These are phyloP conservation scores for Protomyces gravidus DNA, from an alignment of 1,139 yeast species.

Conservation along the genomic window DNA sequence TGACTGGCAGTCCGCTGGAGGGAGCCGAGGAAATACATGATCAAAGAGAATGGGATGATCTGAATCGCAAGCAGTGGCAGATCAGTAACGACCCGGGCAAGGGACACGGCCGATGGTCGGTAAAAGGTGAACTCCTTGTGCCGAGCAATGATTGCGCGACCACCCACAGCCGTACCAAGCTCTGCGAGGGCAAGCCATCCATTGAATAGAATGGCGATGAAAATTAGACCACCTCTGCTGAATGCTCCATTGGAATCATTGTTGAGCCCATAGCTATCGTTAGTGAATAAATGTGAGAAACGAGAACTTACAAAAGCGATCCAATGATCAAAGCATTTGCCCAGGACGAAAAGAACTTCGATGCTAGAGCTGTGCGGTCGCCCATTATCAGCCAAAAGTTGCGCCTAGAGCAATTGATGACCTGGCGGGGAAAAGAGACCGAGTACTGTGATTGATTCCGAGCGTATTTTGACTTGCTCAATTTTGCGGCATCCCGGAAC, in stretches of 20 bases:
- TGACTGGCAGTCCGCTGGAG: slow-evolving; percentile 64
- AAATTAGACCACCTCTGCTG: slow-evolving; percentile 63
- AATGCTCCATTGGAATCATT: slow-evolving; percentile 54
- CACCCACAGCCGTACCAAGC: slow-evolving; percentile 63
- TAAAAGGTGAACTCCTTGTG: slow-evolving; percentile 71
- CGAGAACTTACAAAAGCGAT: slow-evolving; percentile 62
- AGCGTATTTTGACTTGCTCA: slow-evolving; percentile 41
- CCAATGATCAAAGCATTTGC: slow-evolving; percentile 51
- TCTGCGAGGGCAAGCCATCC: slow-evolving; percentile 76
- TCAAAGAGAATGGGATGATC: slow-evolving; percentile 57
- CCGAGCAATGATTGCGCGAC: slow-evolving; percentile 74
- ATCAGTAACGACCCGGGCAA: slow-evolving; percentile 67
- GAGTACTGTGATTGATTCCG: slow-evolving; percentile 42
- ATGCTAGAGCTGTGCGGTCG: slow-evolving; percentile 20
- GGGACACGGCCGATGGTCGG: slow-evolving; percentile 73
- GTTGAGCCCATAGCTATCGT: slow-evolving; percentile 49
- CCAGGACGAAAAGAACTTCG: slow-evolving; percentile 48
- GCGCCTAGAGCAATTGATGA: slow-evolving; percentile 37
- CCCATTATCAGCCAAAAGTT: slow-evolving; percentile 27
- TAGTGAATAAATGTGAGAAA: slow-evolving; percentile 44
- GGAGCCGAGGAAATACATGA: slow-evolving; percentile 63
- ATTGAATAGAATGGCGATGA: slow-evolving; percentile 71
- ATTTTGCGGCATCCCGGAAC: slow-evolving; percentile 38
- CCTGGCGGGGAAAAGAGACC: slow-evolving; percentile 38
- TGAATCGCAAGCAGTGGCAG: slow-evolving; percentile 59